Conservation (phyloP, 2,329 filamentous ascomycete species). For the Neobulgaria alba region DNA sequence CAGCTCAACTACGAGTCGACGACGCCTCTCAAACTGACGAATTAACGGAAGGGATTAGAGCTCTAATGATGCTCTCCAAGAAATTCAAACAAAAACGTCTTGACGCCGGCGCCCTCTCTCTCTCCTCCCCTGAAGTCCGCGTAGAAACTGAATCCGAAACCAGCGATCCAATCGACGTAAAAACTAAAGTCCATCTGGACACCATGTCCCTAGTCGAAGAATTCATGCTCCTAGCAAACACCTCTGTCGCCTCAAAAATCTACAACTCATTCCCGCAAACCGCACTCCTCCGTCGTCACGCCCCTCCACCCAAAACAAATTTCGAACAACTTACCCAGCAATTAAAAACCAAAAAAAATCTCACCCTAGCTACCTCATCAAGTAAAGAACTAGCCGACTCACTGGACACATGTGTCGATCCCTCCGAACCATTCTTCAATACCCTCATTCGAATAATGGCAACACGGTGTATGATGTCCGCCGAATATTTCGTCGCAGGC, state of each 20-base stretch:
- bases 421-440: slow-evolving; percentile 89
- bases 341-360: slow-evolving; percentile 73
- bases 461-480: slow-evolving; percentile 97
- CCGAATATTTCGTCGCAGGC: slow-evolving; percentile 95
- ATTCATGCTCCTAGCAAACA: slow-evolving; percentile 98
- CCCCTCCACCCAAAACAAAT: slow-evolving; percentile 85
- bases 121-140: slow-evolving; percentile 96
- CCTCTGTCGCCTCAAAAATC: slow-evolving; percentile 83
- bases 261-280: slow-evolving; percentile 91
- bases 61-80: slow-evolving; percentile 79
- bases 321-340: slow-evolving; percentile 92
- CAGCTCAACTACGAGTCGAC: slow-evolving; percentile 89
- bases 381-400: slow-evolving; percentile 92
- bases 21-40: slow-evolving; percentile 82
- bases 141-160: slow-evolving; percentile 94
- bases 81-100: slow-evolving; percentile 92
- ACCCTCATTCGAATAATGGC: slow-evolving; percentile 95
- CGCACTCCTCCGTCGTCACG: slow-evolving; percentile 86
- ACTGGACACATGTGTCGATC: slow-evolving; percentile 74
- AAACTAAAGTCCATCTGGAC: slow-evolving; percentile 87
- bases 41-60: slow-evolving; percentile 81
- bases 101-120: slow-evolving; percentile 88
- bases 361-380: slow-evolving; percentile 75
- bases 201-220: slow-evolving; percentile 98
- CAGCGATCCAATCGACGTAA: slow-evolving; percentile 89